These are phyloP conservation scores for Periconia digitata DNA, from an alignment of 2,329 filamentous ascomycete species.

Conservation along the genomic window DNA sequence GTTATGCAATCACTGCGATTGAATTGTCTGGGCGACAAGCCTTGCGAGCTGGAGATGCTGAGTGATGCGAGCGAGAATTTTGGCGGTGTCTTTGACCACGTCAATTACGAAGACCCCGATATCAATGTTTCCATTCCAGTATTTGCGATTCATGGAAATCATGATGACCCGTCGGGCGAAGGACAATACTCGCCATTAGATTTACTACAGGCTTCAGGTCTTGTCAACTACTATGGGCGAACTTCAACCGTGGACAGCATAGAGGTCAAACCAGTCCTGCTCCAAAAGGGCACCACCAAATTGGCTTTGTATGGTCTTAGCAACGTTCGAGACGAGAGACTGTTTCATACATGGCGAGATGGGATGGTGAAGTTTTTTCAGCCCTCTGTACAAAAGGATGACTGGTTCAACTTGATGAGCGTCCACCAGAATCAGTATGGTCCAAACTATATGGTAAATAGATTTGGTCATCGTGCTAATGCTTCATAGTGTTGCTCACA, in stretches of 20 bases:
- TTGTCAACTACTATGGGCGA: constrained; percentile 95
- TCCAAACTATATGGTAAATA: constrained; percentile 8
- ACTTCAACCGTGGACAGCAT: constrained; percentile 93
- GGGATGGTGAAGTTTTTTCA: constrained; percentile 92
- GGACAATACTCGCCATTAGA: constrained; percentile 90
- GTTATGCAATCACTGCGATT: constrained; percentile 92
- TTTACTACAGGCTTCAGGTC: constrained; percentile 82
- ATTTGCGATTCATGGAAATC: constrained; percentile 97
- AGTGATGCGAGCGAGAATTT: constrained; percentile 93
- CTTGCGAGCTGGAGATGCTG: constrained; percentile 91
- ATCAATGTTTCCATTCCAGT: constrained; percentile 97
- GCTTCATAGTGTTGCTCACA: constrained; percentile 67
- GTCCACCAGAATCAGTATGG: constrained; percentile 86
- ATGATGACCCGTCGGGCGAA: constrained; percentile 97
- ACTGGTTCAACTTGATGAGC: constrained; percentile 96
- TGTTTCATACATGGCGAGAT: constrained; percentile 92
- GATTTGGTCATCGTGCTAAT: constrained; percentile 2
- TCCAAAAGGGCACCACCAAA: constrained; percentile 93
- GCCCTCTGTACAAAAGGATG: constrained; percentile 73
- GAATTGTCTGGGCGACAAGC: constrained; percentile 94
- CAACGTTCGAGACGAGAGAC: constrained; percentile 91
- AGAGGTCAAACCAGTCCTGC: constrained; percentile 81
- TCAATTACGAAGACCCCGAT: constrained; percentile 96
- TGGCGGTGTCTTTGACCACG: constrained; percentile 82
- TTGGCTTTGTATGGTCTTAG: constrained; percentile 91